Percentiles rank a stretch among this genome's conserved stretches.
These are phyloP conservation scores for Barnettozyma vustinii DNA, from an alignment of 805 yeast species.

Conservation along the genomic window DNA sequence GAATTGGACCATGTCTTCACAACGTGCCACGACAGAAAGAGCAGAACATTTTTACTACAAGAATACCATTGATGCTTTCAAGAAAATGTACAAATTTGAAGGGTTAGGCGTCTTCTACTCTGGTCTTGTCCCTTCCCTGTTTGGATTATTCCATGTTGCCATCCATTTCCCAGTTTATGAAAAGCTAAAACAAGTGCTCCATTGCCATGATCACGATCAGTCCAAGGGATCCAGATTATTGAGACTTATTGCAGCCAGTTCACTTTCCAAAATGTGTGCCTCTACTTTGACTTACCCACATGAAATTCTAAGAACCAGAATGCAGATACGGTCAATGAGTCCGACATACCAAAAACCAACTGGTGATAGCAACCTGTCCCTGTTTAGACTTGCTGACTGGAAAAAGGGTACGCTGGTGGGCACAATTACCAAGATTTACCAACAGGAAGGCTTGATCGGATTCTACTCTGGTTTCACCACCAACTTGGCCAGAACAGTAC, in stretches of 20 bases:
- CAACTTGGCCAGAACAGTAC: slow-evolving; percentile 85
- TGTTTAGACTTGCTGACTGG: slow-evolving; percentile 14
- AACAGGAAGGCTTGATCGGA: slow-evolving; percentile 70
- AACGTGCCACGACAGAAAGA: slow-evolving; percentile 13
- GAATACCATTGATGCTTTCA: slow-evolving; percentile 81
- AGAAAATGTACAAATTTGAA: slow-evolving; percentile 70
- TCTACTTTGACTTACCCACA: slow-evolving; percentile 90
- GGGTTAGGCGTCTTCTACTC: slow-evolving; percentile 80
- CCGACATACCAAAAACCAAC: slow-evolving; percentile 10
- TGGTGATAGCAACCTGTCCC: neutral
- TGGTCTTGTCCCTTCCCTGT: slow-evolving; percentile 84
- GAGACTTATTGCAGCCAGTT: slow-evolving; percentile 60
- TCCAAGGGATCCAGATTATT: slow-evolving; percentile 26
- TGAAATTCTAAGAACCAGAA: slow-evolving; percentile 86
- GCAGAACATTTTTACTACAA: slow-evolving; percentile 40
- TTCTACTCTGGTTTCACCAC: slow-evolving; percentile 88
- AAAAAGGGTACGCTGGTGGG: slow-evolving; percentile 16
- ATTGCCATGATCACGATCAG: slow-evolving; percentile 21
- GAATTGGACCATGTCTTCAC: slow-evolving; percentile 11
- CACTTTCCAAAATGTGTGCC: slow-evolving; percentile 83
- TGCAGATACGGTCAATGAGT: slow-evolving; percentile 52
- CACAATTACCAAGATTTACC: slow-evolving; percentile 27
- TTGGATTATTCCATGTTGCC: slow-evolving; percentile 91
- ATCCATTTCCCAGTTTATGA: slow-evolving; percentile 95
- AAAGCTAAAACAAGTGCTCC: slow-evolving; percentile 54